A percentile compares a stretch with the other conserved stretches of the same genome.
Conservation (phyloP, 2,329 filamentous ascomycete genomes). For the Venturia asperata region DNA sequence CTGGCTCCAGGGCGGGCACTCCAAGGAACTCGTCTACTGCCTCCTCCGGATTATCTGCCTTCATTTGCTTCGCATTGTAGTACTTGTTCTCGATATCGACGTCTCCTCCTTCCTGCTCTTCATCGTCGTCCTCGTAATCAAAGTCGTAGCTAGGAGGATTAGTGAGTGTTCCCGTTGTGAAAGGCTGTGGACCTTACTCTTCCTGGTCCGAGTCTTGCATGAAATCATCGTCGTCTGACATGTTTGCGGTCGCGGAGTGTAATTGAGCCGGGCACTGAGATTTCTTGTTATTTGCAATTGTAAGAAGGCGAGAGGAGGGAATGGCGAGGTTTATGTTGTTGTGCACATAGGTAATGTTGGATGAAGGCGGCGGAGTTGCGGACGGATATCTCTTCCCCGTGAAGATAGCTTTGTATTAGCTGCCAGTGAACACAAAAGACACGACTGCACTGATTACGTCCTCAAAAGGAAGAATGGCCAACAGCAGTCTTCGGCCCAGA, state of each 20-base stretch:
- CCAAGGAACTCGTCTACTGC: slow-evolving; percentile 90
- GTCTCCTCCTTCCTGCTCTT: slow-evolving; percentile 79
- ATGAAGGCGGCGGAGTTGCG: background rate
- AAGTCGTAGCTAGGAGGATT: slow-evolving; percentile 70
- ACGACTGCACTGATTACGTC: background rate
- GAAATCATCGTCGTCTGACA: slow-evolving; percentile 84
- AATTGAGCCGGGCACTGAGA: background rate
- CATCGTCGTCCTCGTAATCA: slow-evolving; percentile 82
- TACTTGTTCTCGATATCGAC: slow-evolving; percentile 99
- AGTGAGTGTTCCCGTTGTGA: slow-evolving; percentile 23
- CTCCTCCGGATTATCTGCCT: slow-evolving; percentile 75
- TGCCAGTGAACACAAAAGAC: background rate
- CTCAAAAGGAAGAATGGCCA: background rate
- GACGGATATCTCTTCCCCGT: background rate
- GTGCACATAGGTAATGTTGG: slow-evolving; percentile 1
- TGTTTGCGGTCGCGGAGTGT: slow-evolving; percentile 30
- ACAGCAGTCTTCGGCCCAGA: background rate
- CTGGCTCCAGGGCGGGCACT: slow-evolving; percentile 72
- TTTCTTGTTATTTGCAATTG: background rate
- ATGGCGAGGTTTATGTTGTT: background rate
- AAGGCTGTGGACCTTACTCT: slow-evolving; percentile 50
- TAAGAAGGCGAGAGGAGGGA: background rate
- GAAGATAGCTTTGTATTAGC: background rate
- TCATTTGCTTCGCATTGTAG: slow-evolving; percentile 98
- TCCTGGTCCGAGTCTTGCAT: slow-evolving; percentile 89